Base-by-base conservation (phyloP, 805 yeast genomes). In the Kluyveromyces siamensis region DNA sequence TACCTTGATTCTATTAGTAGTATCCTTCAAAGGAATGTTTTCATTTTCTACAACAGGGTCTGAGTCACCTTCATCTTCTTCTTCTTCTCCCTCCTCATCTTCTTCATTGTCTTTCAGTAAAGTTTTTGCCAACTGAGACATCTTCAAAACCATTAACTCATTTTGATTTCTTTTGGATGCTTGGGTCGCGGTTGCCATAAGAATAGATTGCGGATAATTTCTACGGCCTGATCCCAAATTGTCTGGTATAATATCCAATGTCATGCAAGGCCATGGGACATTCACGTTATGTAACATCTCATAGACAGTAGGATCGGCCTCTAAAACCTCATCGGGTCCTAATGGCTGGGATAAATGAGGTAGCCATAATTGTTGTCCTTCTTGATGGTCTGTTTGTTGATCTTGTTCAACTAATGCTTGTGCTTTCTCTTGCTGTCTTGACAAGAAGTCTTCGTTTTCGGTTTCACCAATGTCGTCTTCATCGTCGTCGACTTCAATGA, bases 191-290 rank as follows among this genome's bases (percentile, higher is more conserved):
- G 97, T 86, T 11, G 95, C 81, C 49, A 90, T 67, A 61, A 87
- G 86, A 60, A 89, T 72, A 1, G 93, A 76, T 40, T 95, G 96
- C 4, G 99, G 99, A 61, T 81, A 93, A 41, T 77, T 76, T 69
- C 96, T 79, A 72, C 99, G 83, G 67, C 89, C 97, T 45, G 77
- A 72, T 10, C 99, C 99, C 51, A 87, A 72, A 46, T 73, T 72
- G 64, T 93, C 99, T 6, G 96, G 96, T 47, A 93, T 70, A 18
- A 93, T 71, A 62, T 91, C 98, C 51, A 93, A 73, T 2, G 97
- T 88, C 63, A 93, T 71, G 70, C 97, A 89, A 11, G 99, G 98
- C 98, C 98, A 93, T 59, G 96, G 95, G 67, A 91, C 72, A 66
- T 87, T 87, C 51, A 91, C 87, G 59, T 86, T 87, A 67, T 93